phyloP scores from a whole-genome alignment of 2,329 filamentous ascomycete species.

The Colletotrichum viniferum region DNA sequence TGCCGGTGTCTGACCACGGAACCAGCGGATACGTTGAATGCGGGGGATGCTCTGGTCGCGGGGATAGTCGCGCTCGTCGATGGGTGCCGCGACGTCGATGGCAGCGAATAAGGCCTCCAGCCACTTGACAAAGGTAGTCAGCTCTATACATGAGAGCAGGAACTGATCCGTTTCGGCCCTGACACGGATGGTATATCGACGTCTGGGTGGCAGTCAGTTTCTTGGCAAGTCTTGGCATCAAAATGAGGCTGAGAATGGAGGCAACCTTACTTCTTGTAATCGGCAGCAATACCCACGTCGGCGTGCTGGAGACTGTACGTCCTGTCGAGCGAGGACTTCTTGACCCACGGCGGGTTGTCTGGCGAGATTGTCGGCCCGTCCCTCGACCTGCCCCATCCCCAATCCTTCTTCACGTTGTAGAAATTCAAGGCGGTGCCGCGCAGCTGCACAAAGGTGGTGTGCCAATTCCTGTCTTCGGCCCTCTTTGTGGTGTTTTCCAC shows the following conservation, averaged over 20 bases:
- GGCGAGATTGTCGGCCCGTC: constrained; percentile 52
- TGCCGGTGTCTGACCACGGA: constrained; percentile 40
- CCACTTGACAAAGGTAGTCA: constrained; percentile 72
- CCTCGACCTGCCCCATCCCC: constrained; percentile 51
- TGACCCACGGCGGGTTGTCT: constrained; percentile 56
- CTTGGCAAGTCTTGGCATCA: constrained; percentile 18
- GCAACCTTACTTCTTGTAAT: constrained; percentile 68
- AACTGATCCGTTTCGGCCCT: constrained; percentile 78
- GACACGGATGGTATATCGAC: constrained; percentile 71
- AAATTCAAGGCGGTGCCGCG: constrained; percentile 72
- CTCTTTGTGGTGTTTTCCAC: constrained; percentile 68
- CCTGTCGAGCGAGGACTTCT: constrained; percentile 61
- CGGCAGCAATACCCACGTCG: constrained; percentile 75
- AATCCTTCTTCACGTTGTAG: constrained; percentile 65
- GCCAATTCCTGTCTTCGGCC: constrained; percentile 68
- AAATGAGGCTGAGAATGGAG: constrained; percentile 6
- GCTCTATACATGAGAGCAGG: constrained; percentile 67
- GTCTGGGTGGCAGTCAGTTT: constrained; percentile 37
- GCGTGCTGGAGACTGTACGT: constrained; percentile 77
- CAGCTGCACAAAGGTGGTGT: constrained; percentile 65
- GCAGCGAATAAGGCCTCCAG: constrained; percentile 73
- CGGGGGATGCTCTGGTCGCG: constrained; percentile 66
- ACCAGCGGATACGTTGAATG: constrained; percentile 57
- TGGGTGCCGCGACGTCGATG: constrained; percentile 71
- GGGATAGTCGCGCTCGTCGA: constrained; percentile 73